Evolutionary conservation across 176 grass and related monocot species (phyloP).

Genomic region (Carex scoparia): DNA sequence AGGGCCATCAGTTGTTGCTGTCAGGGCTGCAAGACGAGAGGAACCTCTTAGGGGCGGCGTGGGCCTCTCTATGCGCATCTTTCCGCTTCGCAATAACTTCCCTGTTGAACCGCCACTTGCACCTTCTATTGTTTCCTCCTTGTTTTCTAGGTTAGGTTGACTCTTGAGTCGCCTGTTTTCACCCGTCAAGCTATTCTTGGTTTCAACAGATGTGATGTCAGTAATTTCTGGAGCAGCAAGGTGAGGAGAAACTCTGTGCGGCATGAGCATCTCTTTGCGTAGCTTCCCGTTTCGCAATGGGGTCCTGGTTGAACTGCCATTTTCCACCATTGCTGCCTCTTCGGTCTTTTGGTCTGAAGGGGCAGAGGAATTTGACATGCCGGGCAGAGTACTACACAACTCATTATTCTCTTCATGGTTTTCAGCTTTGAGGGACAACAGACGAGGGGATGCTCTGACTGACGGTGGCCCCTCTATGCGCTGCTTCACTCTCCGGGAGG

Average conservation of each 20-base stretch:
- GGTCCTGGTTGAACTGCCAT: not conserved
- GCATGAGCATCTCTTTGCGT: not conserved
- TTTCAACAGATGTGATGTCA: not conserved
- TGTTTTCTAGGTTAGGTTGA: not conserved
- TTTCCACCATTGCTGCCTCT: not conserved
- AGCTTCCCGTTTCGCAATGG: not conserved
- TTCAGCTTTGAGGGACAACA: slow-evolving; percentile 1
- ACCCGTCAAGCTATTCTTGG: not conserved
- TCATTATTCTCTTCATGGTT: not conserved
- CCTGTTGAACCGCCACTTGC: not conserved
- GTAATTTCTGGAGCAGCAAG: not conserved
- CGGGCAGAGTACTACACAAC: not conserved
- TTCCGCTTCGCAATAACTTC: not conserved
- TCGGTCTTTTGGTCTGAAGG: not conserved
- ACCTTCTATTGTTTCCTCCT: not conserved
- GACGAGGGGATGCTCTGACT: slow-evolving; percentile 21
- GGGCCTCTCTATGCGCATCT: not conserved
- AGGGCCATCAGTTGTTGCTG: not conserved
- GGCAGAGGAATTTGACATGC: not conserved
- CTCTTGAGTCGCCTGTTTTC: not conserved
- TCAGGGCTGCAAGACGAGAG: not conserved
- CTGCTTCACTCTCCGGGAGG: not conserved
- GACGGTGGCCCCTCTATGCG: not conserved
- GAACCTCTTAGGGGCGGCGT: not conserved
- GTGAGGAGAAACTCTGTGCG: not conserved